Conservation (phyloP, 2,329 filamentous ascomycete genomes). For the Orbilia javanica region DNA sequence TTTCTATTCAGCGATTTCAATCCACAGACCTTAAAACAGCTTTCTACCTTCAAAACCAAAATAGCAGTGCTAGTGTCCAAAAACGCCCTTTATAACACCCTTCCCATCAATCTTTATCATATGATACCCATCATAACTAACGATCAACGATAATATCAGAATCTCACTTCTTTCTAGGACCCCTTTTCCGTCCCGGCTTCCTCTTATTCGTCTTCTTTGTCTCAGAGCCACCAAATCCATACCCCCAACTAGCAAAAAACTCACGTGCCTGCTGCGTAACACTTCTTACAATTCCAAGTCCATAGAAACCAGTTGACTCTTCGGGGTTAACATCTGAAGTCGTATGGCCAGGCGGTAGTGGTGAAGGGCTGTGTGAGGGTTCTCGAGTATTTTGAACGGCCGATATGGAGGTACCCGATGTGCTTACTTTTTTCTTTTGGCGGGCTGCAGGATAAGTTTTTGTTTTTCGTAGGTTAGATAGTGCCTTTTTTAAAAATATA, state of each 20-base stretch:
- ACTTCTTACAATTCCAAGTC: constrained; percentile 20
- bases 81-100: too few relatives aligned
- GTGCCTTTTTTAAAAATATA: too few relatives aligned
- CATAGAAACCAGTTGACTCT: constrained; percentile 10
- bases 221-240: constrained; percentile 8
- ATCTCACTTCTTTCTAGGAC: constrained; percentile 9
- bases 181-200: neutral
- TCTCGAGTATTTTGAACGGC: neutral
- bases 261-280: constrained; percentile 15
- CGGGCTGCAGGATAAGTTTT: too few relatives aligned
- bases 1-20: constrained; percentile 6
- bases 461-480: too few relatives aligned
- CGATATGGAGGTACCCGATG: neutral
- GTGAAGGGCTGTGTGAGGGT: neutral
- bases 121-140: too few relatives aligned
- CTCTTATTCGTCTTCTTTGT: neutral
- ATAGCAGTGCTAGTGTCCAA: too few relatives aligned
- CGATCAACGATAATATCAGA: too few relatives aligned
- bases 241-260: constrained; percentile 33
- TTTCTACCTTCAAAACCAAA: too few relatives aligned
- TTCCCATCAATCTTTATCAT: too few relatives aligned
- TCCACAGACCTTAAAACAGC: too few relatives aligned
- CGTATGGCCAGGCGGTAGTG: neutral
- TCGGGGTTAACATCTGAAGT: neutral
- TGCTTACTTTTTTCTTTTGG: constrained; percentile 15